Base-by-base conservation (phyloP, 1,139 yeast species). In the Kodamaea fungicola region DNA sequence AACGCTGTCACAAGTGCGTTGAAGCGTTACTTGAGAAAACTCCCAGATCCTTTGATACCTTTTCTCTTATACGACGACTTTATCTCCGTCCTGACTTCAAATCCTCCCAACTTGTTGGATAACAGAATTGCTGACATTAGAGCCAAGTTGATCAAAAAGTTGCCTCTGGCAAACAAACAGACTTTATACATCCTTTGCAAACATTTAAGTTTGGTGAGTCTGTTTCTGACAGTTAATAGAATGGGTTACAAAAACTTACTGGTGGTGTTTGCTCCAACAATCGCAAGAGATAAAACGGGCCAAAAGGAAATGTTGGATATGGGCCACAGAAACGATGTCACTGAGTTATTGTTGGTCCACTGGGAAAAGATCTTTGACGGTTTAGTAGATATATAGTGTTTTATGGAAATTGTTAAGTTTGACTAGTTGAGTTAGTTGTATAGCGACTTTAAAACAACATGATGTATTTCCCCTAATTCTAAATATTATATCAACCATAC, bases 251-350 rank as follows among this genome's bases (percentile, higher is more conserved):
- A 81, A 57, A 89, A 94, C 52, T 62, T 94, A 41, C 84, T 96
- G 1, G 92, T 94, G 35, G 96, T 92, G 12, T 92, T 92, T 70
- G 96, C 97, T 0, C 98, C 99, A 2, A 89, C 97, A 3, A 66
- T 92, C 36, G 85, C 89, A 0, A 71, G 97, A 42, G 96, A 89
- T 49, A 68, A 72, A 43, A 74, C 80, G 21, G 95, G 96, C 4
- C 89, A 85, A 46, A 76, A 84, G 43, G 98, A 94, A 58, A 80
- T 92, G 62, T 55, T 71, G 38, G 98, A 92, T 56, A 89, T 89
- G 88, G 85, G 83, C 19, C 75, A 79, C 42, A 76, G 95, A 55
- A 89, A 88, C 50, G 84, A 78, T 35, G 78, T 83, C 27, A 83
- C 95, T 3, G 96, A 88, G 56, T 73, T 84, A 49, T 63, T 92